phyloP scores from a whole-genome alignment of 2,329 filamentous ascomycete genomes.

The Fusarium guadeloupense region DNA sequence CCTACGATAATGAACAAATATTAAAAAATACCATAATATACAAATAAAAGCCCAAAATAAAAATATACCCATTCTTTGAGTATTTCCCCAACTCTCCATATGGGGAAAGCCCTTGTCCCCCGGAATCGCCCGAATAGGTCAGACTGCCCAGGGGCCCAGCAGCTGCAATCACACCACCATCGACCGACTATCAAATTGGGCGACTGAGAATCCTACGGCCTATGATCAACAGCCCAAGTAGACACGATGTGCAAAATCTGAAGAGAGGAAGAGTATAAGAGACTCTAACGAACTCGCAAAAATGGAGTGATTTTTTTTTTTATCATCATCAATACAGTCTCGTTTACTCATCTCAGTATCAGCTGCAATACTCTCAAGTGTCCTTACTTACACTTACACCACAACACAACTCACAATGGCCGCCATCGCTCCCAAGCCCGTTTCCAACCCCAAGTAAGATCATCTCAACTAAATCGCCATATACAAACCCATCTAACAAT shows the following conservation, averaged over 20 bases:
- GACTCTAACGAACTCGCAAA: constrained; percentile 5
- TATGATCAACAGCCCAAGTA: neutral
- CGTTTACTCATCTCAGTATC: constrained; percentile 2
- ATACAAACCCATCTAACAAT: neutral
- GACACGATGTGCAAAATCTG: neutral
- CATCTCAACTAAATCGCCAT: neutral
- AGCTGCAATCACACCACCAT: constrained; percentile 37
- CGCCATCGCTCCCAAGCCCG: constrained; percentile 25
- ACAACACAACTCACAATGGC: constrained; percentile 27
- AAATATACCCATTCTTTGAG: neutral
- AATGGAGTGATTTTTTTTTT: constrained; percentile 25
- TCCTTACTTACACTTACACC: constrained; percentile 26
- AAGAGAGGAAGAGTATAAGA: constrained; percentile 22
- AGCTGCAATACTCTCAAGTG: neutral
- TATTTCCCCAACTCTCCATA: constrained; percentile 13
- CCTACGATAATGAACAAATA: neutral
- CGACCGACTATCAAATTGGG: constrained; percentile 32
- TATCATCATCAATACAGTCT: constrained; percentile 14
- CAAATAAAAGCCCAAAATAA: neutral
- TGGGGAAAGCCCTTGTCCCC: constrained; percentile 14
- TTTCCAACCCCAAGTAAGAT: constrained; percentile 30
- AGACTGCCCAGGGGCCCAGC: constrained; percentile 30
- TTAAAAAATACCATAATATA: neutral
- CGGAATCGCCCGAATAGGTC: constrained; percentile 39
- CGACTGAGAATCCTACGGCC: constrained; percentile 25